Conservation (phyloP, 768 basidiomycete species). For the Auricularia sp. region DNA sequence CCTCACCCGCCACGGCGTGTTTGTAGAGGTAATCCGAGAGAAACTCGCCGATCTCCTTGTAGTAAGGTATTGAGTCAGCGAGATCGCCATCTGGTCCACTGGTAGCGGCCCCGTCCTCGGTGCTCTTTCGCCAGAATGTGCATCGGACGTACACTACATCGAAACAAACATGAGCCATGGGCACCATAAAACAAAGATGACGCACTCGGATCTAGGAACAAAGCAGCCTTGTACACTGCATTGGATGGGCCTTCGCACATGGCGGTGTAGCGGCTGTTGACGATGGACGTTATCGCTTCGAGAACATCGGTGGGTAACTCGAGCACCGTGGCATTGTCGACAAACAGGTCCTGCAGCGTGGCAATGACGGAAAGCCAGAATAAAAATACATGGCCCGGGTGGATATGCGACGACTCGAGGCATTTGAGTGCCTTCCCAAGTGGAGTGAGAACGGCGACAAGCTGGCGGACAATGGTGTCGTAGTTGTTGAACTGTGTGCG, state of each 20-base stretch:
- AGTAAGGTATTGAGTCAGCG: neutral
- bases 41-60: neutral
- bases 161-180: neutral
- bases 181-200: neutral
- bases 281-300: neutral
- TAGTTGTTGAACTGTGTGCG: neutral
- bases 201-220: neutral
- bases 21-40: neutral
- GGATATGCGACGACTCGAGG: conserved; percentile 21
- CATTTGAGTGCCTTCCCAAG: conserved; percentile 23
- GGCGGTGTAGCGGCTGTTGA: neutral
- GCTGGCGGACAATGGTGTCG: neutral
- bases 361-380: conserved; percentile 28
- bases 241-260: neutral
- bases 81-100: neutral
- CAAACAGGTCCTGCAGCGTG: conserved; percentile 11
- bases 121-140: neutral
- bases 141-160: neutral
- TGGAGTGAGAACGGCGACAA: conserved; percentile 8
- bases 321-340: neutral
- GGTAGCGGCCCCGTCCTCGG: neutral
- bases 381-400: conserved; percentile 23
- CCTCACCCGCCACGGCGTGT: neutral
- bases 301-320: neutral
- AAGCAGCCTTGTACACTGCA: neutral